Conservation (phyloP, 2,329 filamentous ascomycete genomes). For the Lomentospora prolificans region DNA sequence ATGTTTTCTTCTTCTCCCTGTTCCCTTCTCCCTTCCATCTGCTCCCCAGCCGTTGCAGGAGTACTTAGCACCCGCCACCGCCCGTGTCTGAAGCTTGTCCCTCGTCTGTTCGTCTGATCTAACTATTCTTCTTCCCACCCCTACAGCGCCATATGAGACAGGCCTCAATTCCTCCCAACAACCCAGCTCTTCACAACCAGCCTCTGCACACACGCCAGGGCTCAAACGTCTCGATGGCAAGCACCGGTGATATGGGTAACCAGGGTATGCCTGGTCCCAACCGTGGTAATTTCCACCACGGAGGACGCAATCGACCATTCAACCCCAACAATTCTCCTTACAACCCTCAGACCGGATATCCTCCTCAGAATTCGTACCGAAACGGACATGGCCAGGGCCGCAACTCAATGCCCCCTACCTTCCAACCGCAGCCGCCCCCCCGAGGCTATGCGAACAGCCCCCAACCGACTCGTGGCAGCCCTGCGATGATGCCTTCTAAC, state of each 20-base stretch:
- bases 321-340: constrained; percentile 34
- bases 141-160: constrained; percentile 55
- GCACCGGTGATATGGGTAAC: constrained; percentile 15
- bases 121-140: constrained; percentile 11
- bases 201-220: constrained; percentile 74
- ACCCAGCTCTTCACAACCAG: constrained; percentile 51
- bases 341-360: constrained; percentile 30
- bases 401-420: constrained; percentile 36
- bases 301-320: constrained; percentile 40
- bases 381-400: constrained; percentile 41
- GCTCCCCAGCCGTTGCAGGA: not conserved
- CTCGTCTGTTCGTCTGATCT: constrained; percentile 14
- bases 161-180: constrained; percentile 52
- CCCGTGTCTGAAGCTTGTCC: too few relatives aligned
- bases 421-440: constrained; percentile 29
- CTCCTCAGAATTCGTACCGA: constrained; percentile 25
- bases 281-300: constrained; percentile 44
- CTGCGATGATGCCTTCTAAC: constrained; percentile 54
- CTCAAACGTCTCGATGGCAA: constrained; percentile 65
- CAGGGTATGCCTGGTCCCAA: constrained; percentile 41
- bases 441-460: constrained; percentile 48
- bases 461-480: constrained; percentile 50
- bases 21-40: not conserved
- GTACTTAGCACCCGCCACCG: too few relatives aligned
- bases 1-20: constrained; percentile 29